Base-by-base conservation (phyloP, 345 rosid genomes). In the Gossypium longicalyx region DNA sequence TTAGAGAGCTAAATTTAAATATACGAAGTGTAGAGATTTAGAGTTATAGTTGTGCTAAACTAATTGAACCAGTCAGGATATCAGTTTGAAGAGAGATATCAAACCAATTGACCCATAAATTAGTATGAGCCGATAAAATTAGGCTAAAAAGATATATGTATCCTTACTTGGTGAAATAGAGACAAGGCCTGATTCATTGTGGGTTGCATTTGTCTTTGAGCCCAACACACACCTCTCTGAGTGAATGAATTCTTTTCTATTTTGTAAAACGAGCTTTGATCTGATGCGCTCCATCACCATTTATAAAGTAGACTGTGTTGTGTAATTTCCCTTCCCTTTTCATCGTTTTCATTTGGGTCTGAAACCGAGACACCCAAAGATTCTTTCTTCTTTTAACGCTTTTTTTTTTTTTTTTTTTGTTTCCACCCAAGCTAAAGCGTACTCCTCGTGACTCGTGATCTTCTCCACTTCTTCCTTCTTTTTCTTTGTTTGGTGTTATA, bases 61-160 rank as follows among this genome's bases (percentile, higher is more conserved):
- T 1, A 5, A 34, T 34, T 34, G 41, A 34, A 5, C 0, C 7
- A 1, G 0, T 34, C 0, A 1, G 0, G 41, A 5, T 34, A 5
- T 5, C 41, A 5, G 7, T 34, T 34, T 5, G 1, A 1, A 34
- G 1, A 34, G 7, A 34, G 7, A 34, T 1, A 34, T 34, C 1
- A 5, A 0, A 34, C 0, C 1, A 0, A 1, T 34, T 34, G 7
- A 34, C 7, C 7, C 1, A 34, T 0, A 6, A 5, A 34, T 1
- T 34, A 1, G 0, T 5, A 34, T 34, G 0, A 34, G 0, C 41
- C 0, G 0, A 5, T 34, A 34, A 5, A 34, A 34, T 34, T 34
- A 34, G 1, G 1, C 7, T 34, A 34, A 6, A 29, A 29, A 29
- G 34, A 29, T 29, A 29, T 4, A 29, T 3, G 34, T 29, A 4